Evolutionary conservation across 164 flowering plant genomes (phyloP), one percentile per base, ranked within the genome.

Genomic region (Vitis riparia): DNA sequence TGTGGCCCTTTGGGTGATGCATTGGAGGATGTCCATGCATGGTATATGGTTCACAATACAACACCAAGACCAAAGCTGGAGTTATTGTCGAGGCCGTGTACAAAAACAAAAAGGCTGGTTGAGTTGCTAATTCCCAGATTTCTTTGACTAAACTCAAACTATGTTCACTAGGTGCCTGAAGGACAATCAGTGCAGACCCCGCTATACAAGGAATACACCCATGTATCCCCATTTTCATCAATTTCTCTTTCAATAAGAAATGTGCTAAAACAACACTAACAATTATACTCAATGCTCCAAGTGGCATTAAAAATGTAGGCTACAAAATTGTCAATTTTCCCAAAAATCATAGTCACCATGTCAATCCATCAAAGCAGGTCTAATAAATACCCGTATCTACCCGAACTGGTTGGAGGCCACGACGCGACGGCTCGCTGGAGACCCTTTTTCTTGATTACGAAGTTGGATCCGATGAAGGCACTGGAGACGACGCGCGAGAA

Each of bases 291-390:
- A 90, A 78, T n/a, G 98, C 98, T 19, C 98, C 98, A 59, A 91
- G 91, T 1, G 97, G 97, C 8, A 94, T 93, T 29, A 93, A 86
- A 94, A 59, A 94, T 85, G 66, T 92, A 94, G 5, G 98, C 98
- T 4, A 90, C 78, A 69, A 94, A 94, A 79, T 94, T 94, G 16
- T 96, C 88, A 51, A 90, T 75, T 67, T 94, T 97, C 58, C 98
- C 97, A 65, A 92, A 81, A 65, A 91, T 79, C 98, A 92, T 92
- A 30, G 93, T 87, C 1, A 87, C 61, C 98, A 94, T 94, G 71
- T 97, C 98, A 8, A 85, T 68, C 98, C 98, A 94, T 97, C 98
- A 94, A n/a, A 94, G 90, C 3, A 97, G 98, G 84, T 94, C 87
- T 55, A 80, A 67, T 77, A 94, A 66, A 72, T 94, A 94, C 9